Conservation (phyloP, 2,329 filamentous ascomycete species). For the Anthostomella pinea region DNA sequence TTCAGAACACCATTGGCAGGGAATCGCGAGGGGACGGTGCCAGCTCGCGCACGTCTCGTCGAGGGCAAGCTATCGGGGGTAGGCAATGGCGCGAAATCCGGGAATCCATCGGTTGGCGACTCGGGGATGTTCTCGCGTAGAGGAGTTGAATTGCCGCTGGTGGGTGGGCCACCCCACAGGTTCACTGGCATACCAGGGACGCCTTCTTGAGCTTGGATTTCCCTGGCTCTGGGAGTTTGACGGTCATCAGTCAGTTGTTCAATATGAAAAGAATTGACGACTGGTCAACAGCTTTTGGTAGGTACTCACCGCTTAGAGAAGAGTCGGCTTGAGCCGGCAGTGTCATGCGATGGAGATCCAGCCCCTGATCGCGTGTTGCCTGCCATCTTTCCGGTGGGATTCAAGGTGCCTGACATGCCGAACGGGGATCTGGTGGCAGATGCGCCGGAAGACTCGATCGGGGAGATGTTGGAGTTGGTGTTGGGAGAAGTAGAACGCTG, state of each 20-base stretch:
- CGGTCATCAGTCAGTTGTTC: constrained; percentile 16
- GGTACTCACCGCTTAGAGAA: constrained; percentile 86
- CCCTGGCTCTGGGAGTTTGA: constrained; percentile 65
- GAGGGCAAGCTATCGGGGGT: constrained; percentile 64
- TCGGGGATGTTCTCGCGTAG: constrained; percentile 96
- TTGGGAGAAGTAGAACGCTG: constrained; percentile 78
- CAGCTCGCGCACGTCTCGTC: constrained; percentile 79
- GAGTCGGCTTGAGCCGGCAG: constrained; percentile 65
- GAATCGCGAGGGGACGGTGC: constrained; percentile 94
- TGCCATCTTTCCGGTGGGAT: constrained; percentile 56
- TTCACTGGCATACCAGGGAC: constrained; percentile 64
- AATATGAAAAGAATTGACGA: constrained; percentile 11
- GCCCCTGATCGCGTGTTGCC: constrained; percentile 71
- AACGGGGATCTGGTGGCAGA: constrained; percentile 69
- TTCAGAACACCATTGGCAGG: constrained; percentile 65
- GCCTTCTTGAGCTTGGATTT: constrained; percentile 96
- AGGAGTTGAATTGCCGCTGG: constrained; percentile 93
- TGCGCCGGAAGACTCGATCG: constrained; percentile 67
- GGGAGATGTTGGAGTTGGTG: constrained; percentile 67
- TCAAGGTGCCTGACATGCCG: constrained; percentile 63
- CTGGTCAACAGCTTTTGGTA: neutral
- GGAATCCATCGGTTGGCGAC: constrained; percentile 92
- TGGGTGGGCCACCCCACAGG: constrained; percentile 93
- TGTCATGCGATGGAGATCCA: constrained; percentile 95
- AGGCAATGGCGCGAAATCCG: constrained; percentile 76